phyloP scores from a whole-genome alignment of 768 basidiomycete species.

The Calocybe indica region DNA sequence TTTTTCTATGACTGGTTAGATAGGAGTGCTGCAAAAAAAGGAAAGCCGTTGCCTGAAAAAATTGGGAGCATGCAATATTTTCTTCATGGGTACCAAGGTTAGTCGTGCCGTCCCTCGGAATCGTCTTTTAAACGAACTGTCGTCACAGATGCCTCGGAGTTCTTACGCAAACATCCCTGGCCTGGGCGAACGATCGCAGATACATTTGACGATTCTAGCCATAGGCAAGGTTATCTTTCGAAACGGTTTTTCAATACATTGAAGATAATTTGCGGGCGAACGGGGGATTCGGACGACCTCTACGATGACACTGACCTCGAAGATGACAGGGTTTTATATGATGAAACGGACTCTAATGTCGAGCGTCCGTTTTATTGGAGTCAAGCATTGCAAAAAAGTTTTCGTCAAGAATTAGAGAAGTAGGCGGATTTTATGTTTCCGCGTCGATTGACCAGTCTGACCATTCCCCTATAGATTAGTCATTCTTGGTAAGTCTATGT shows the following conservation, averaged over 20 bases:
- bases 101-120: neutral
- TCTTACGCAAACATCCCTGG: constrained; percentile 82
- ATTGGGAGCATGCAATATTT: constrained; percentile 90
- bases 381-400: constrained; percentile 68
- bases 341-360: constrained; percentile 54
- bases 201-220: constrained; percentile 81
- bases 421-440: constrained; percentile 23
- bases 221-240: constrained; percentile 61
- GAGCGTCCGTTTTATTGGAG: constrained; percentile 80
- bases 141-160: constrained; percentile 73
- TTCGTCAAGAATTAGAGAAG: constrained; percentile 88
- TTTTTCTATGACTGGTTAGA: constrained; percentile 95
- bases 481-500: constrained; percentile 53
- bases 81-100: constrained; percentile 76
- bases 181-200: constrained; percentile 80
- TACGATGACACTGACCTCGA: constrained; percentile 73
- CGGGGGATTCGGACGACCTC: constrained; percentile 65
- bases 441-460: neutral
- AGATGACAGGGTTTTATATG: constrained; percentile 65
- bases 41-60: constrained; percentile 79
- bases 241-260: constrained; percentile 66
- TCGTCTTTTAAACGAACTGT: neutral
- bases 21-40: constrained; percentile 74
- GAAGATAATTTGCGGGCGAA: constrained; percentile 80
- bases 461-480: constrained; percentile 53